A percentile compares a stretch with the other conserved stretches of the same genome.
These are phyloP conservation scores for Hericium coralloides DNA, from an alignment of 768 basidiomycete genomes.

Conservation along the genomic window DNA sequence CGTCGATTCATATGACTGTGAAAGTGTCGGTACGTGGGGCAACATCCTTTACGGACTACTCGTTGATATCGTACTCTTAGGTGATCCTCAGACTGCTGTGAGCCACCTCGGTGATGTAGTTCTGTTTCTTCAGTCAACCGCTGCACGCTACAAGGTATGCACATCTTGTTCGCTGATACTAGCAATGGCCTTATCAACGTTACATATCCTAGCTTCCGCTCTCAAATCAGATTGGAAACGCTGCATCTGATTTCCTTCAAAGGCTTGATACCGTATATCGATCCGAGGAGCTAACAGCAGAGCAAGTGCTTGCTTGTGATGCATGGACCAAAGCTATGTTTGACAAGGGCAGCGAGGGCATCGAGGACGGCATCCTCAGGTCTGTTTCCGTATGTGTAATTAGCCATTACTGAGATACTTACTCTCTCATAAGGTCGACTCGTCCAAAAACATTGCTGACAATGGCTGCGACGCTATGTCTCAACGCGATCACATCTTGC, in stretches of 20 bases:
- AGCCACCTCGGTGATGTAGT: conserved; percentile 75
- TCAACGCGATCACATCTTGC: conserved; percentile 45
- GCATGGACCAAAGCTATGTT: conserved; percentile 76
- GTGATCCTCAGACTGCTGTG: conserved; percentile 78
- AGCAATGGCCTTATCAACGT: neutral
- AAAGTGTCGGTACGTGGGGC: conserved; percentile 57
- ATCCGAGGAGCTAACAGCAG: conserved; percentile 30
- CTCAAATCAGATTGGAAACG: conserved; percentile 33
- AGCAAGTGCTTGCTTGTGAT: conserved; percentile 25
- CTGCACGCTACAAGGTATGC: conserved; percentile 54
- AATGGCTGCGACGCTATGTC: conserved; percentile 59
- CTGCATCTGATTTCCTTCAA: conserved; percentile 44
- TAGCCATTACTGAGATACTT: neutral
- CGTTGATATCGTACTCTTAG: conserved; percentile 25
- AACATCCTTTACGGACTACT: too few species aligned
- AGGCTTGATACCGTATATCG: conserved; percentile 36
- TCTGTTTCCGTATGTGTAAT: conserved; percentile 2
- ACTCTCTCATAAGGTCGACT: conserved; percentile 41
- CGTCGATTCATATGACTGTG: conserved; percentile 68
- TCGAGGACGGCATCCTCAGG: conserved; percentile 65
- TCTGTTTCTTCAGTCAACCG: conserved; percentile 57
- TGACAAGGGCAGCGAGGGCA: conserved; percentile 69
- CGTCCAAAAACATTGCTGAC: conserved; percentile 59
- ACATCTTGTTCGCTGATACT: neutral
- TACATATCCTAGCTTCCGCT: conserved; percentile 20